These are phyloP conservation scores for Punica granatum DNA, from an alignment of 345 rosid genomes.

Conservation along the genomic window DNA sequence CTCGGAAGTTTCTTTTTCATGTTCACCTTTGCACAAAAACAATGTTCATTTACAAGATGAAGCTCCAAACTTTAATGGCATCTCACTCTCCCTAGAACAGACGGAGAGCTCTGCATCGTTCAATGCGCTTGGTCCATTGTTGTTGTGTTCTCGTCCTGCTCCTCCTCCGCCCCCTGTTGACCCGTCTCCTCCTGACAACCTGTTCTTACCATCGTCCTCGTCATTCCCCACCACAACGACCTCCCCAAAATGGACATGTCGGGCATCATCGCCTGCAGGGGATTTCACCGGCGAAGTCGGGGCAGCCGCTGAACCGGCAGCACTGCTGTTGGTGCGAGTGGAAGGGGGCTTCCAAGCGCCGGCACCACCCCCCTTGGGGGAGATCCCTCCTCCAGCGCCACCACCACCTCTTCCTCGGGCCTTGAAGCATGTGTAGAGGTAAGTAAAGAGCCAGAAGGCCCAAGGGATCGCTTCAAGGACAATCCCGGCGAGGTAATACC, in stretches of 20 bases:
- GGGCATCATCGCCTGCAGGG: conserved; percentile 18
- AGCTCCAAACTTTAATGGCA: conserved; percentile 16
- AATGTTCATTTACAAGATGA: conserved; percentile 10
- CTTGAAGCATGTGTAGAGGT: conserved; percentile 37
- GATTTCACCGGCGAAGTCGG: conserved; percentile 7
- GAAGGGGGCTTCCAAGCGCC: conserved; percentile 1
- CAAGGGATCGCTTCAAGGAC: conserved; percentile 57
- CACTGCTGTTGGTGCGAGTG: conserved; percentile 5
- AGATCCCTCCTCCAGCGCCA: not conserved
- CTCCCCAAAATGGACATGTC: conserved; percentile 44
- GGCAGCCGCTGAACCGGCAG: not conserved
- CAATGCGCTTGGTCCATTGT: not conserved
- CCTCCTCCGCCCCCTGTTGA: no score
- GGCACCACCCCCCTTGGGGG: not conserved
- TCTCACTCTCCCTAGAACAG: conserved; percentile 18
- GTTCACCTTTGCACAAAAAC: not conserved
- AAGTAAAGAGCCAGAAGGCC: conserved; percentile 57
- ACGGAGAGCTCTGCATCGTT: conserved; percentile 1
- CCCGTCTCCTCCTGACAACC: not conserved
- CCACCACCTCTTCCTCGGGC: conserved; percentile 13
- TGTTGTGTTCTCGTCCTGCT: not conserved
- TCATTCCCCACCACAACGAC: conserved; percentile 31
- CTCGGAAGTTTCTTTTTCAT: not conserved
- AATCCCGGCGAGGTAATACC: conserved; percentile 45
- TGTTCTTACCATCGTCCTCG: conserved; percentile 6